Base-by-base conservation (phyloP, 441 rosid genomes). In the Arabidopsis lyrata region DNA sequence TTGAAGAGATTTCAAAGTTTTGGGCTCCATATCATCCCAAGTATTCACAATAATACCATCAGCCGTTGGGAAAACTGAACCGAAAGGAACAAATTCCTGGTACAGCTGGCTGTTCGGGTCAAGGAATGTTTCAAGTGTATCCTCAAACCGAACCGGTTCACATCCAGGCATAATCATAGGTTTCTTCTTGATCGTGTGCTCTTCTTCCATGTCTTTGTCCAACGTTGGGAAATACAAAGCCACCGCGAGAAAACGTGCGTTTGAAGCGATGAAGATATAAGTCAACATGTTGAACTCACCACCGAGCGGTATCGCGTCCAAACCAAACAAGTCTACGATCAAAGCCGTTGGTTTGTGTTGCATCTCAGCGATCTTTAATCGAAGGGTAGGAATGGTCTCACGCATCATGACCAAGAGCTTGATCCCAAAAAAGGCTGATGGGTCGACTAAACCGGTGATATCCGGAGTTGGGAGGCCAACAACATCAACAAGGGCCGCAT, bases 241-340 rank as follows among this genome's bases (percentile, higher is more conserved):
- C 35, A 81, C 35, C 8, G 84, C 75, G 3, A 73, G 56, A 44
- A 83, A 72, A 66, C 82, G 77, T 0, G 86, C 82, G 66, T 77
- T 84, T 50, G 86, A 61, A 24, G 86, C 49, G 9, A 78, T 10
- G 34, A 78, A 83, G n/a, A 76, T 34, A 31, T 72, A 84, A 50
- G 74, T 80, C 12, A 76, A 80, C 82, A 87, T 83, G 34, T 54
- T 67, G 53, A 83, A 78, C 72, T 87, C 86, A 2, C 68, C 71
- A 14, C 82, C 80, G 2, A 82, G 63, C 7, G 13, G 42, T 57
- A 81, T 36, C 11, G 82, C 81, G 14, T 76, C 78, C 6, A 77
- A 22, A 31, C 87, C 82, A 47, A 87, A 82, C 29, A 83, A 6
- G 42, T 87, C 88, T 2, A 85, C 83, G 20, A 85, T 79, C 5